Conservation (phyloP, 208 protist species). For the Phytomonas serpens region DNA sequence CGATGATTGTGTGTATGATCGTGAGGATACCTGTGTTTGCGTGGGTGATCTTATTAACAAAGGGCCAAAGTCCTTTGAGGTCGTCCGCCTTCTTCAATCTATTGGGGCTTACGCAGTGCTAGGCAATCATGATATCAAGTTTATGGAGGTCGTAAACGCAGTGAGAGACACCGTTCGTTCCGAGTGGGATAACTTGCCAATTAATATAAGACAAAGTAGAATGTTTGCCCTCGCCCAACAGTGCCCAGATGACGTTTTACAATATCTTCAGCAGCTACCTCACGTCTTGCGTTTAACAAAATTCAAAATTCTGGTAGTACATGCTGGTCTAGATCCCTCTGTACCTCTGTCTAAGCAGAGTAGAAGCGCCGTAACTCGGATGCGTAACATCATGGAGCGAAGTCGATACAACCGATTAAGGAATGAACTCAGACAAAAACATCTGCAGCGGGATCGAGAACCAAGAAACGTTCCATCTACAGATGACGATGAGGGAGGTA, state of each 20-base stretch:
- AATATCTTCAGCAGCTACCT: conserved; percentile 42
- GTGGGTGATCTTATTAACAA: conserved; percentile 83
- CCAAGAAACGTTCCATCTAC: not conserved
- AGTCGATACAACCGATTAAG: conserved; percentile 10
- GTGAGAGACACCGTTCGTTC: not conserved
- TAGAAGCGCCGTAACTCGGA: conserved; percentile 30
- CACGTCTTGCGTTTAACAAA: conserved; percentile 58
- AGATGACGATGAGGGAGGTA: conserved; percentile 7
- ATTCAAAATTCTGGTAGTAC: conserved; percentile 51
- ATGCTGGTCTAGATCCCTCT: conserved; percentile 59
- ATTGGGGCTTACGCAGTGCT: conserved; percentile 56
- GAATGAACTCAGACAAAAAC: conserved; percentile 7
- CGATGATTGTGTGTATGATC: not conserved
- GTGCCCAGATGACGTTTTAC: conserved; percentile 37
- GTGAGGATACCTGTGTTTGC: conserved; percentile 50
- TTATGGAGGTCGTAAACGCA: conserved; percentile 32
- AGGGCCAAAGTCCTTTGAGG: conserved; percentile 60
- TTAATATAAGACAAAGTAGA: conserved; percentile 9
- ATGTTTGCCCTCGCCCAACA: conserved; percentile 32
- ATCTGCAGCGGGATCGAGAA: not conserved
- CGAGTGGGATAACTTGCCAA: not conserved
- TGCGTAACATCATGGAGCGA: conserved; percentile 44
- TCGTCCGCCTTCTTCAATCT: conserved; percentile 36
- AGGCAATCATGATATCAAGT: conserved; percentile 70
- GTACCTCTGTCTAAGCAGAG: conserved; percentile 33